Base-by-base conservation (phyloP, 2,329 filamentous ascomycete genomes). In the Pseudogymnoascus pannorum region DNA sequence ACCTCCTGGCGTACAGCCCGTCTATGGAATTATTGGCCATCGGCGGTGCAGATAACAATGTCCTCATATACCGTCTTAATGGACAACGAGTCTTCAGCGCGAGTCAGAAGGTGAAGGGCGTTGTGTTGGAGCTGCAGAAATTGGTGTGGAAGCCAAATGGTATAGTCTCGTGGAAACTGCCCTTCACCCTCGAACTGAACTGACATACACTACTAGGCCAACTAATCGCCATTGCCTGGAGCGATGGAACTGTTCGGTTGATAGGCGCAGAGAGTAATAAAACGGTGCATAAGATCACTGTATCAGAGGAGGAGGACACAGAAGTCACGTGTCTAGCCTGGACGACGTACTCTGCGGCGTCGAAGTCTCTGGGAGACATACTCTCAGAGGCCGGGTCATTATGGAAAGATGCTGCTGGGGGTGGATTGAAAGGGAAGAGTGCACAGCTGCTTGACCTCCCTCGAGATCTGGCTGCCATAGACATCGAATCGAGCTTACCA, bases 21-120 rank as follows among this genome's bases (percentile, higher is more conserved):
- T 88, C 87, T 7, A 89, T 96, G 77, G 91, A 97, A 74, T 80
- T 97, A 51, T 80, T 88, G n/a, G 87, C 87, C 4, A 80, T 92
- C 11, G 88, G 89, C 11, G 83, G 81, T n/a, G 79, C 81, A 14
- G 83, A 86, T 63, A 85, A 85, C 57, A 85, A 86, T 58, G 77
- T 97, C 16, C 81, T 88, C 66, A 85, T 96, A 44, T 92, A 88
- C 74, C 83, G 93, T 57, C 82, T 92, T 14, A 90, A 88, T 64
- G 88, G 87, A 1, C 91, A 97, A 68, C 74, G 79, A 58, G 85
- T 87, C 2, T 87, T 87, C 69, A 80, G 80, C 0, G 67, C 66
- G 66, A 70, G 57, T 69, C 75, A 63, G 73, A 72, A 72, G 64
- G 38, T 48, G 40, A 75, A 66, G 70, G 70, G 68, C 16, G 63